Evolutionary conservation across 164 flowering plant genomes (phyloP).

Genomic region (Annona squamosa): DNA sequence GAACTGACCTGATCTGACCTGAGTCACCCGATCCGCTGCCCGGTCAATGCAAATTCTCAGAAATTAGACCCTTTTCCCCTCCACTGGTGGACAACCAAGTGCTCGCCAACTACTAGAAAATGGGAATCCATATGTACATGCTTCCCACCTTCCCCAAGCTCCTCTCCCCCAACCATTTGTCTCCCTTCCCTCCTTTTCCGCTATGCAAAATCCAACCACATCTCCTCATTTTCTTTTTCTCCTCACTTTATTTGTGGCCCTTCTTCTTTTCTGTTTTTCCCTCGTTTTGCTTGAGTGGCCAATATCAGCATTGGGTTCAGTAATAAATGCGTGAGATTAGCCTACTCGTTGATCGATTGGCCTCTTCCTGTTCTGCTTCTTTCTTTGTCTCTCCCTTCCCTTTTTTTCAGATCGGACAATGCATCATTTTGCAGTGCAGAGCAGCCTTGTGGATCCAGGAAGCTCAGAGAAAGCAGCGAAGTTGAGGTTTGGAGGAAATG

Average conservation of each 20-base stretch:
- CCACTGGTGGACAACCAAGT: constrained; percentile 12
- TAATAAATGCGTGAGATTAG: neutral
- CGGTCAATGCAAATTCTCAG: neutral
- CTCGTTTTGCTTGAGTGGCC: neutral
- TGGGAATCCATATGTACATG: constrained; percentile 10
- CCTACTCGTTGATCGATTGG: neutral
- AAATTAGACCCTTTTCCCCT: neutral
- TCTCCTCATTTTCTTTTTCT: neutral
- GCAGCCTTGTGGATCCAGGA: neutral
- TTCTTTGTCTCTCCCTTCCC: neutral
- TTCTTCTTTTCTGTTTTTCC: neutral
- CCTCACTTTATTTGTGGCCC: constrained; percentile 2
- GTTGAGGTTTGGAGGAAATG: constrained; percentile 8
- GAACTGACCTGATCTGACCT: too few species aligned
- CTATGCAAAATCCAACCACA: neutral
- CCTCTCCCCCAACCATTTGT: constrained; percentile 37
- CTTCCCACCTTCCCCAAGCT: constrained; percentile 22
- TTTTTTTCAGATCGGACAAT: constrained; percentile 9
- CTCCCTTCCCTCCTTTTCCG: constrained; percentile 1
- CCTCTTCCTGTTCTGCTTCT: constrained; percentile 6
- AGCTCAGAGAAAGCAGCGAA: constrained; percentile 12
- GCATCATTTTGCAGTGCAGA: constrained; percentile 23
- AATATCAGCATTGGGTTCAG: neutral
- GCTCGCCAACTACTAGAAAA: constrained; percentile 20
- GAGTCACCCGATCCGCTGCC: too few species aligned